Conservation (phyloP, 768 basidiomycete genomes). For the Pleurotus giganteus region DNA sequence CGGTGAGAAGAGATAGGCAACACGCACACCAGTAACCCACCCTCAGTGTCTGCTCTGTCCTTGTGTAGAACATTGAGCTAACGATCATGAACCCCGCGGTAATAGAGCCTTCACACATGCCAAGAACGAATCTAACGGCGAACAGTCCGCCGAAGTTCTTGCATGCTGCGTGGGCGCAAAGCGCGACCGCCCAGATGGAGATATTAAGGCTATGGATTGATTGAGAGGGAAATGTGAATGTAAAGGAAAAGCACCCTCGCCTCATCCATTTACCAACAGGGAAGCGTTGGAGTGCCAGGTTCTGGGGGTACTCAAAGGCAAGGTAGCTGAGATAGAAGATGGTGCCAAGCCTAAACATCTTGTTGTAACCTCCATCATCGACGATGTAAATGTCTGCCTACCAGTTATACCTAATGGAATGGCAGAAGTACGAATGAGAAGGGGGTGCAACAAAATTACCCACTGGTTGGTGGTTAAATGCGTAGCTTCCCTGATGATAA, state of each 20-base stretch:
- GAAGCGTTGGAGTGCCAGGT: constrained; percentile 66
- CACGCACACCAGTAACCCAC: constrained; percentile 77
- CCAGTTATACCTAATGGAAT: constrained; percentile 59
- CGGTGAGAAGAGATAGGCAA: not conserved
- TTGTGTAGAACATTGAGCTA: constrained; percentile 76
- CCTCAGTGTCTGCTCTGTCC: constrained; percentile 63
- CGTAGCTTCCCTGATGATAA: constrained; percentile 44
- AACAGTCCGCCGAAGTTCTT: constrained; percentile 66
- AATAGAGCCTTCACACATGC: constrained; percentile 69
- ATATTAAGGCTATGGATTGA: constrained; percentile 52
- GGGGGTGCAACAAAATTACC: constrained; percentile 16
- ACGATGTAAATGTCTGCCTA: constrained; percentile 22
- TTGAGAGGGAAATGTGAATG: not conserved
- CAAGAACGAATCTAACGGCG: constrained; percentile 60
- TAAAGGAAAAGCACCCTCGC: constrained; percentile 25
- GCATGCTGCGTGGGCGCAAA: constrained; percentile 67
- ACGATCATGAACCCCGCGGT: constrained; percentile 80
- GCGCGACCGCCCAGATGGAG: constrained; percentile 59
- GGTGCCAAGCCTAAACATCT: constrained; percentile 59
- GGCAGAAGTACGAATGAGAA: not conserved
- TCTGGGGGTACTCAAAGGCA: constrained; percentile 72
- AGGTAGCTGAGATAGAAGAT: constrained; percentile 74
- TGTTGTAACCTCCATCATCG: not conserved
- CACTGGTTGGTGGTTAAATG: constrained; percentile 67
- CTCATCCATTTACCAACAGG: constrained; percentile 84